phyloP scores from a whole-genome alignment of 345 rosid species.

The Eucalyptus fibrosa region DNA sequence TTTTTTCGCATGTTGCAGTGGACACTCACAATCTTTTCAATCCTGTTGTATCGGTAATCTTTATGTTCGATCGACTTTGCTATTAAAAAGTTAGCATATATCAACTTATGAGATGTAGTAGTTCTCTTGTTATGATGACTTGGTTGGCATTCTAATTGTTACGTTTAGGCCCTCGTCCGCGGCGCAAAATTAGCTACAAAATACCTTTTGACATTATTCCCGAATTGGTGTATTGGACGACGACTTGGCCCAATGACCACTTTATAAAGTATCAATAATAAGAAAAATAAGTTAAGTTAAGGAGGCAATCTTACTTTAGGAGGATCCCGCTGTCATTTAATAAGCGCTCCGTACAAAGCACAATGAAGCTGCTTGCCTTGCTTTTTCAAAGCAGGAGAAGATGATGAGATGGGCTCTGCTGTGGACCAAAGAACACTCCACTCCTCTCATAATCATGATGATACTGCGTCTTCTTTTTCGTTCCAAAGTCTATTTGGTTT shows the following conservation, averaged over 20 bases:
- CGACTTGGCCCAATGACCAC: background rate
- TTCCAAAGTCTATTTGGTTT: background rate
- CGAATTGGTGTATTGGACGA: background rate
- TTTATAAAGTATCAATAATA: background rate
- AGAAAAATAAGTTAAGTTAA: background rate
- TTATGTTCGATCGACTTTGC: background rate
- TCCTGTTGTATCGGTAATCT: background rate
- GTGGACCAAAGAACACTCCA: background rate
- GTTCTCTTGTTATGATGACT: background rate
- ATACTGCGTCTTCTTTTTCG: background rate
- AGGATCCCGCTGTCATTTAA: background rate
- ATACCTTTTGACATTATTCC: background rate
- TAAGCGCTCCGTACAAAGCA: background rate
- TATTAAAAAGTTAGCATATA: background rate
- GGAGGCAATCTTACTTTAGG: background rate
- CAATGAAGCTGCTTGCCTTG: background rate
- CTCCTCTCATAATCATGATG: background rate
- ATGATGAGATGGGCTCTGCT: background rate
- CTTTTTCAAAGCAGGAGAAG: background rate
- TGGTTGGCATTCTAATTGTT: background rate
- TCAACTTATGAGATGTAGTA: background rate
- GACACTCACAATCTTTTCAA: background rate
- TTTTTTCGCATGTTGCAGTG: background rate
- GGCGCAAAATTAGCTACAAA: background rate
- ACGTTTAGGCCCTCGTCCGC: background rate